Conservation (phyloP, 306 rosid genomes). For the Gynostemma pentaphyllum region DNA sequence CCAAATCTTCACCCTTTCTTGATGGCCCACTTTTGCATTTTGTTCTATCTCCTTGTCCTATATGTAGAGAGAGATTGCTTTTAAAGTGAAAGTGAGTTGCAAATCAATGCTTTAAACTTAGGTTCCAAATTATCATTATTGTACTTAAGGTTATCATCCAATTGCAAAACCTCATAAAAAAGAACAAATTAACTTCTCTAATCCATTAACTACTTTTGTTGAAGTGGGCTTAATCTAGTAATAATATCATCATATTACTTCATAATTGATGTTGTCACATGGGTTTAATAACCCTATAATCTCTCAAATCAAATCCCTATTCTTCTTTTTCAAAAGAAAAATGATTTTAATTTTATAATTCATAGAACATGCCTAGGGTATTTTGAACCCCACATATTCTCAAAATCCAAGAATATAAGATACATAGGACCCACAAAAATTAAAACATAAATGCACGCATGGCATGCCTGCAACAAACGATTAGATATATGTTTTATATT, state of each 20-base stretch:
- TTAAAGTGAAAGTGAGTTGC: background rate
- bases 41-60: too few relatives aligned
- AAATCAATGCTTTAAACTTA: conserved; percentile 1
- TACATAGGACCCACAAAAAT: background rate
- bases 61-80: too few relatives aligned
- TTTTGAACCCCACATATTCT: background rate
- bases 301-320: background rate
- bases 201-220: background rate
- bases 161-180: too few relatives aligned
- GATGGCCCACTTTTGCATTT: too few relatives aligned
- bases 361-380: background rate
- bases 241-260: background rate
- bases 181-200: background rate
- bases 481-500: too few relatives aligned
- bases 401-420: background rate
- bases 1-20: too few relatives aligned
- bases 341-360: background rate
- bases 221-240: background rate
- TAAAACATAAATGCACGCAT: conserved; percentile 7
- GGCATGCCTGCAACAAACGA: background rate
- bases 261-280: background rate
- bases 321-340: too few relatives aligned
- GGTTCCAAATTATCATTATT: background rate
- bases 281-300: too few relatives aligned
- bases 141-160: background rate